Conservation (phyloP, 2,329 filamentous ascomycete species). For the Colletotrichum echinochloae region DNA sequence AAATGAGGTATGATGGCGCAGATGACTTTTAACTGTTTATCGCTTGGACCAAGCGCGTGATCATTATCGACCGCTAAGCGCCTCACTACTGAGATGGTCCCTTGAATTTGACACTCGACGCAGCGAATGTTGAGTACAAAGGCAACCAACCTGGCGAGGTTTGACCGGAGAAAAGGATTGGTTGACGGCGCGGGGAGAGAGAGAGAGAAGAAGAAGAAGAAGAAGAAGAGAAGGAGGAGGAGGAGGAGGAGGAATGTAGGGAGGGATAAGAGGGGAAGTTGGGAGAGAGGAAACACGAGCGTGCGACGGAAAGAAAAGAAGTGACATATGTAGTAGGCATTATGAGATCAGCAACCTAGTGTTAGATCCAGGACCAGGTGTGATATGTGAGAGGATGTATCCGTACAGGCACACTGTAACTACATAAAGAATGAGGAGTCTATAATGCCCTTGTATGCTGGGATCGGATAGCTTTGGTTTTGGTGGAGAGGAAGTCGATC, state of each 20-base stretch:
- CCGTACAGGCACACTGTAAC: background rate
- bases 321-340: conserved; percentile 28
- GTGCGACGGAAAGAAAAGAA: conserved; percentile 27
- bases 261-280: conserved; percentile 11
- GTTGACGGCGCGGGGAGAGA: conserved; percentile 3
- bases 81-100: conserved; percentile 5
- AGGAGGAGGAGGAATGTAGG: too few species aligned
- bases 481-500: background rate
- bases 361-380: conserved; percentile 22
- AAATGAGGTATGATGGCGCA: background rate
- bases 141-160: background rate
- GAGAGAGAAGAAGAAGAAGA: conserved; percentile 10
- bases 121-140: background rate
- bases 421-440: background rate
- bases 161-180: background rate
- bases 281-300: conserved; percentile 15
- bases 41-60: conserved; percentile 8
- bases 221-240: too few species aligned
- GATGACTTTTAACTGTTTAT: background rate
- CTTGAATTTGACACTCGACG: conserved; percentile 23
- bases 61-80: conserved; percentile 3
- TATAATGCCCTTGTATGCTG: background rate
- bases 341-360: conserved; percentile 35
- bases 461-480: background rate
- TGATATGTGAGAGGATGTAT: conserved; percentile 28